Conservation (phyloP, 1,284 basidiomycete species). For the Irpex sp. region DNA sequence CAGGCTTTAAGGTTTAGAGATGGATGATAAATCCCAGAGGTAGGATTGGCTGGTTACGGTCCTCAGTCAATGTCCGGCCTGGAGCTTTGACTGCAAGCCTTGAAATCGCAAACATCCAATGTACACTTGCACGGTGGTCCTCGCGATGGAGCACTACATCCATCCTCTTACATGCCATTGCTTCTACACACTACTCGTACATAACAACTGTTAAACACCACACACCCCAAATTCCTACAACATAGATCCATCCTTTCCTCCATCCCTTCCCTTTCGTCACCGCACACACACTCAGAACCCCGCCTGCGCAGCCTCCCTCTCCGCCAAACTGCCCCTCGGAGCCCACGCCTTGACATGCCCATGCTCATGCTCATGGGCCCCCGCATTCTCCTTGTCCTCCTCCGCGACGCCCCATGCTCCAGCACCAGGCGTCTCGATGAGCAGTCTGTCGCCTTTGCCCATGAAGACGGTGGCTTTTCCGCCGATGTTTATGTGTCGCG, state of each 20-base stretch:
- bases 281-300: conserved; percentile 37
- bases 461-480: conserved; percentile 89
- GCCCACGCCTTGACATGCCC: conserved; percentile 56
- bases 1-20: background rate
- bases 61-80: no score
- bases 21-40: background rate
- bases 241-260: no score
- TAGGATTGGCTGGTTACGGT: background rate
- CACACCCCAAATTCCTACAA: no score
- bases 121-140: no score
- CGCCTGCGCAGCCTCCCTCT: conserved; percentile 67
- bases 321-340: conserved; percentile 70
- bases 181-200: no score
- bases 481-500: conserved; percentile 83
- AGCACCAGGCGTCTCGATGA: conserved; percentile 90
- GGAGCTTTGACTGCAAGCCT: no score
- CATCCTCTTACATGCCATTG: no score
- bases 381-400: conserved; percentile 25
- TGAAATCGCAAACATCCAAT: no score
- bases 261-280: background rate
- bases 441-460: conserved; percentile 78
- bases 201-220: no score
- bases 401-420: conserved; percentile 80
- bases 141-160: no score
- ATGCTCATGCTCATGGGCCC: conserved; percentile 24